Evolutionary conservation across 139 green algal genomes (phyloP), one percentile per base, ranked within the genome.

Genomic region (Ettlia oleoabundans): DNA sequence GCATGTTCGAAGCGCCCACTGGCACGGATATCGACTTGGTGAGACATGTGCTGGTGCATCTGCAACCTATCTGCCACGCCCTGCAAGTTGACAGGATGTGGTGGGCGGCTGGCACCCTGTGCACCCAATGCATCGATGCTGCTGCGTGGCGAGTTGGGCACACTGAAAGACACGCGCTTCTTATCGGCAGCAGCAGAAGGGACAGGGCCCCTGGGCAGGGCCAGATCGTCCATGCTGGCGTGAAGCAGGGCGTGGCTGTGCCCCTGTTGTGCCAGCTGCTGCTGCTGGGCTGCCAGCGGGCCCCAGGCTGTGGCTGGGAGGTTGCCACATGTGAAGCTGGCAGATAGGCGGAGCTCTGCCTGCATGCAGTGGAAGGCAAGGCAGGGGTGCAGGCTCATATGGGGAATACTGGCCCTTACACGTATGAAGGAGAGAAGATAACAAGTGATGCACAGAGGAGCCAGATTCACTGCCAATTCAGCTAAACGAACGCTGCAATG

Each of bases 261-360:
- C n/a, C n/a, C 47, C 15, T 58, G 47, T 15, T 24, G 47, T 15
- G 10, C 13, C 65, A 52, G 37, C 37, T 22, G 69, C 42, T 76
- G 26, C 42, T 43, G 71, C 47, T 64, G 58, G 33, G 73, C 73
- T 0, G 73, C 73, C 73, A 80, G 73, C 21, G 73, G 73, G 22
- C 33, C 73, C 73, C 73, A 80, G 2, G 52, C 52, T 15, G 42
- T 42, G 19, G 70, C 40, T 5, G 30, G 43, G 18, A 65, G 55
- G 18, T 65, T 22, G 21, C 53, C 37, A 10, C 35, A 68, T 13
- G 4, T 28, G 24, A 69, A 53, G 35, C 53, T 80, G 53, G 53
- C 53, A 6, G 53, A n/a, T 26, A 80, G 73, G 24, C 73, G 32
- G 30, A 51, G 73, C 15, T 64, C 43, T 47, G 21, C 71, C 71